Base-by-base conservation (phyloP, 345 rosid genomes). In the Ricinus communis region DNA sequence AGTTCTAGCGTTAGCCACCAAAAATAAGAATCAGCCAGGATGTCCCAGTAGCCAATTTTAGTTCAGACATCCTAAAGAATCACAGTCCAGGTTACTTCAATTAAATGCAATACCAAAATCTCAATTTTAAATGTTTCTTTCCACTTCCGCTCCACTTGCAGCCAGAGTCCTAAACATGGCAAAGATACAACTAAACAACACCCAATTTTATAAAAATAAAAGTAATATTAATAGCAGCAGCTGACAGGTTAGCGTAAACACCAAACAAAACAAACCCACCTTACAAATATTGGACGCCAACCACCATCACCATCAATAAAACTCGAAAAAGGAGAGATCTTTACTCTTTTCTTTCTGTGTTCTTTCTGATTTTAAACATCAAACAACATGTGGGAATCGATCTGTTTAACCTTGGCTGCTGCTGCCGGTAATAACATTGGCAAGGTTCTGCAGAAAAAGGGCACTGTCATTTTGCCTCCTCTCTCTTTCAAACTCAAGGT, bases 371-470 rank as follows among this genome's bases (percentile, higher is more conserved):
- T 47, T 28, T 8, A 36, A 40, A 61, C 47, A 28, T 46, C 21
- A 50, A 61, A 50, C 14, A 73, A 68, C 67, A 88, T 92, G 98
- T 92, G 99, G 99, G 97, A 92, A 52, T 85, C 96, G 62, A 89
- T 95, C 70, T 85, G 86, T 70, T 80, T 92, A 55, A 95, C 99
- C 64, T 70, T 95, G 69, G 96, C 90, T 16, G 99, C 98, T 53
- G 88, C 99, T 74, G 98, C 98, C 70, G 99, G 99, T 55, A 95
- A 92, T 80, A 95, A 92, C 60, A 90, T 95, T 74, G 99, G 98
- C 71, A 90, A 92, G 66, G 96, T 92, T 77, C 89, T 92, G 3
- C 99, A 92, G 85, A 95, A 95, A 83, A 95, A 92, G 75, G 99
- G 99, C 82, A 89, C 97, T 74, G 81, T 95, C 33, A 92, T 95